A percentile compares a stretch with the other conserved stretches of the same genome.
phyloP scores from a whole-genome alignment of 805 yeast species.

The Kazachstania bromeliacearum region DNA sequence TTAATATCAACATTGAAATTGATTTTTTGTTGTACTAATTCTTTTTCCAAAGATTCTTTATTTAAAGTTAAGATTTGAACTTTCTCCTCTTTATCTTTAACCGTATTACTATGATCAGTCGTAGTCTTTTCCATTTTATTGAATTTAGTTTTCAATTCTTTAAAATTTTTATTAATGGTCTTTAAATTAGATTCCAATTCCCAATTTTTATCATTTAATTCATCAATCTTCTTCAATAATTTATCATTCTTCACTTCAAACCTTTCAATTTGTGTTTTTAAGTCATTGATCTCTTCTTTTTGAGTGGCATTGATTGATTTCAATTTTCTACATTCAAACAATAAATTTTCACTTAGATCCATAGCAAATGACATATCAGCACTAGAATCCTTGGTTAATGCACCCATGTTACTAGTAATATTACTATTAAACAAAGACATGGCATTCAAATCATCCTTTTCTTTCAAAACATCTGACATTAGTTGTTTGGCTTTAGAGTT shows the following conservation, averaged over 20 bases:
- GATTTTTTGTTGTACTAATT: constrained; percentile 31
- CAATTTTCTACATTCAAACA: constrained; percentile 60
- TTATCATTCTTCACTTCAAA: constrained; percentile 4
- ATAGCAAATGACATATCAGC: constrained; percentile 65
- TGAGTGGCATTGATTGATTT: constrained; percentile 51
- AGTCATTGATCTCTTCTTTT: constrained; percentile 4
- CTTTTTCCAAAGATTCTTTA: constrained; percentile 33
- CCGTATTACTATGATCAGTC: constrained; percentile 14
- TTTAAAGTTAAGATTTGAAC: constrained; percentile 34
- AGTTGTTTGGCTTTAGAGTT: background rate
- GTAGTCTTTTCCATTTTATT: constrained; percentile 18
- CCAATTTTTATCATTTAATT: constrained; percentile 53
- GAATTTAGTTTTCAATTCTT: constrained; percentile 35
- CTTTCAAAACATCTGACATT: constrained; percentile 18
- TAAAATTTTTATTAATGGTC: constrained; percentile 25
- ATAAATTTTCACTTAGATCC: constrained; percentile 62
- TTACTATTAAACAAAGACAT: constrained; percentile 18
- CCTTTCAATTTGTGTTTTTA: constrained; percentile 4
- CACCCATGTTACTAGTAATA: constrained; percentile 21
- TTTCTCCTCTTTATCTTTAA: constrained; percentile 35
- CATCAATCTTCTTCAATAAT: constrained; percentile 33
- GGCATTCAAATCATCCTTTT: constrained; percentile 47
- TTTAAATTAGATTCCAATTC: constrained; percentile 49
- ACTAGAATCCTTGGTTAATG: constrained; percentile 11
- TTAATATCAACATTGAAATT: constrained; percentile 35